A percentile compares a stretch with the other conserved stretches of the same genome.
Evolutionary conservation across 306 rosid genomes (phyloP).

Genomic region (Castanea crenata): DNA sequence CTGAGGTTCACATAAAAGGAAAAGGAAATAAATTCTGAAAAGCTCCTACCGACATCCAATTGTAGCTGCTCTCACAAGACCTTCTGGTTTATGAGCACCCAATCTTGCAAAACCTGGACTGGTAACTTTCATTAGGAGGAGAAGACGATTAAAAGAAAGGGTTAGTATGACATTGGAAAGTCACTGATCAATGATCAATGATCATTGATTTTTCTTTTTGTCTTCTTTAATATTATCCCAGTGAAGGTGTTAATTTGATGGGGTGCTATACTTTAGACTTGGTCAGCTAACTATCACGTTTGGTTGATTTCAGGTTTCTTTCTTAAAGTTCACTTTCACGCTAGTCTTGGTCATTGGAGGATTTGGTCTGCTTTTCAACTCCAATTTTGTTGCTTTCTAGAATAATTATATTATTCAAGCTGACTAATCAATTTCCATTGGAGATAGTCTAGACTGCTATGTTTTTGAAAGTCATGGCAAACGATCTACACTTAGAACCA

Average conservation of each 20-base stretch:
- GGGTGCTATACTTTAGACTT: neutral
- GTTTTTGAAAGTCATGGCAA: too few relatives aligned
- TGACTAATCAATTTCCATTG: too few relatives aligned
- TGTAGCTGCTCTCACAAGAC: constrained; percentile 4
- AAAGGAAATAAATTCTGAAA: neutral
- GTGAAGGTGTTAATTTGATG: neutral
- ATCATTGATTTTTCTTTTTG: neutral
- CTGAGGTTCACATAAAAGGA: neutral
- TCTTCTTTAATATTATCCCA: neutral
- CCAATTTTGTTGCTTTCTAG: neutral
- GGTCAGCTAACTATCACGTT: constrained; percentile 3
- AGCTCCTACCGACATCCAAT: constrained; percentile 28
- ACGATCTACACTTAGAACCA: too few relatives aligned
- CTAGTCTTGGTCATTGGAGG: neutral
- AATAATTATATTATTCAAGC: too few relatives aligned
- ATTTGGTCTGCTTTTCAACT: neutral
- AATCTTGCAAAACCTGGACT: neutral
- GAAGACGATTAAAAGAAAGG: neutral
- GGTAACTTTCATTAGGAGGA: neutral
- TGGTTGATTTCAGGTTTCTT: constrained; percentile 4
- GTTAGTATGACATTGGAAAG: neutral
- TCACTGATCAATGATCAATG: neutral
- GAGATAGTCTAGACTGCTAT: too few relatives aligned
- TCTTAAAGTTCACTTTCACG: neutral
- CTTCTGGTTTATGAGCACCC: constrained; percentile 5